Conservation (phyloP, 352 stramenopile species). For the Phytophthora tubulina region DNA sequence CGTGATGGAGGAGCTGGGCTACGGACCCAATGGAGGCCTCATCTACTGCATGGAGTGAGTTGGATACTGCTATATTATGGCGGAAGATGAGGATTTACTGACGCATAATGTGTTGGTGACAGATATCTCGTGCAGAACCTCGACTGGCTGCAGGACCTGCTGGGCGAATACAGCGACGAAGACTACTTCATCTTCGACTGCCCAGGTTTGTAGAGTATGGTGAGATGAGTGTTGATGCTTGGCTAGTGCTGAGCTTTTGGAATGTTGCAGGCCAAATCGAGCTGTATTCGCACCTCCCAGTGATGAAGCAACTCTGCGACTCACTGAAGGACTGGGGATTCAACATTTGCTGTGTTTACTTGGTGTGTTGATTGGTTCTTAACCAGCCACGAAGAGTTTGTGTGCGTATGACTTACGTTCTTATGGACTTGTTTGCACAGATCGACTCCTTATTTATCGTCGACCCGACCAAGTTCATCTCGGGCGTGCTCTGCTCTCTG, state of each 20-base stretch:
- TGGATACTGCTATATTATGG: slow-evolving; percentile 27
- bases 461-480: slow-evolving; percentile 99
- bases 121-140: slow-evolving; percentile 94
- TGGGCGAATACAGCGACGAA: slow-evolving; percentile 92
- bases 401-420: not conserved
- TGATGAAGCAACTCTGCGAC: slow-evolving; percentile 92
- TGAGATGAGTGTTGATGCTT: not conserved
- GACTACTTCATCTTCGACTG: slow-evolving; percentile 99
- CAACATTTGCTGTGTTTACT: slow-evolving; percentile 90
- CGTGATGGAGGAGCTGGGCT: slow-evolving; percentile 97
- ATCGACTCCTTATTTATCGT: slow-evolving; percentile 95
- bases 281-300: slow-evolving; percentile 92
- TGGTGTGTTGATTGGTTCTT: slow-evolving; percentile 49
- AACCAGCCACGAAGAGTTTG: not conserved
- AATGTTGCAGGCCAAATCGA: slow-evolving; percentile 85
- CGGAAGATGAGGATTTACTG: slow-evolving; percentile 1
- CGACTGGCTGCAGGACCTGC: slow-evolving; percentile 95
- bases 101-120: slow-evolving; percentile 7
- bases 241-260: slow-evolving; percentile 8
- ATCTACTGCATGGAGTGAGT: slow-evolving; percentile 99
- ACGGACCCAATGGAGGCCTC: slow-evolving; percentile 98
- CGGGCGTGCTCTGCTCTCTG: slow-evolving; percentile 95
- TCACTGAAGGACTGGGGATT: slow-evolving; percentile 89
- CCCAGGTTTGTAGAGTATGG: slow-evolving; percentile 80
- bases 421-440: slow-evolving; percentile 41